These are phyloP conservation scores for Rhodotorula diobovata DNA, from an alignment of 768 basidiomycete genomes.

Conservation along the genomic window DNA sequence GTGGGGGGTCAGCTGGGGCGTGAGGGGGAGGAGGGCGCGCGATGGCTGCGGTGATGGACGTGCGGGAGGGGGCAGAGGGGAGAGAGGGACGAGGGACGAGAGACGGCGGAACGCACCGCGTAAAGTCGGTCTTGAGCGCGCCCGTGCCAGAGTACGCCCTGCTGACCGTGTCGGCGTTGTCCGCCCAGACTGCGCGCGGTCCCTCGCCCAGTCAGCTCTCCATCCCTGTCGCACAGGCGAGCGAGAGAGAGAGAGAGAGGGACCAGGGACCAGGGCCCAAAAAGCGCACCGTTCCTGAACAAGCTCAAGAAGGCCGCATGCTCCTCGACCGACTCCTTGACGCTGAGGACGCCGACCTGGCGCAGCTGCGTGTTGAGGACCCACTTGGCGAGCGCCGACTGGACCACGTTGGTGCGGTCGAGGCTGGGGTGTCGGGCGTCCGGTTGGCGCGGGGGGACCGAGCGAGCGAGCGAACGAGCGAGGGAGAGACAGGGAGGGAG, in stretches of 20 bases:
- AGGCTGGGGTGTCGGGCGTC: constrained; percentile 55
- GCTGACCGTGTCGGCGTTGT: constrained; percentile 87
- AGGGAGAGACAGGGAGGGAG: background rate
- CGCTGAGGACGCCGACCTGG: constrained; percentile 64
- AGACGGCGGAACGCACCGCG: constrained; percentile 51
- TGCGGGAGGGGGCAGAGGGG: background rate
- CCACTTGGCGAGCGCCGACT: constrained; percentile 83
- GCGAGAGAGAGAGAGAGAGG: background rate
- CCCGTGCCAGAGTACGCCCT: constrained; percentile 91
- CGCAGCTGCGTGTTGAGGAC: constrained; percentile 72
- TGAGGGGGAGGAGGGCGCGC: too few species aligned
- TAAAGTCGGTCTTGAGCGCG: constrained; percentile 94
- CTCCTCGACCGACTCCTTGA: constrained; percentile 70
- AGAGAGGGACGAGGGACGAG: background rate
- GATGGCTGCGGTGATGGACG: background rate
- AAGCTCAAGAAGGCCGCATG: constrained; percentile 72
- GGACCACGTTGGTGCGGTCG: constrained; percentile 94
- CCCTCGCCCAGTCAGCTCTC: background rate
- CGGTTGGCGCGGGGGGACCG: too few species aligned
- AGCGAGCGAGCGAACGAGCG: too few species aligned
- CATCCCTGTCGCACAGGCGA: background rate
- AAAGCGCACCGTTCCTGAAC: constrained; percentile 84
- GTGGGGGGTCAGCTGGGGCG: too few species aligned
- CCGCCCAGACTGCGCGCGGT: constrained; percentile 75
- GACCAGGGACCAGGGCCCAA: constrained; percentile 48